Evolutionary conservation across 495 filamentous ascomycete species (phyloP), one percentile per base, ranked within the genome.

Genomic region (Physcia stellaris): DNA sequence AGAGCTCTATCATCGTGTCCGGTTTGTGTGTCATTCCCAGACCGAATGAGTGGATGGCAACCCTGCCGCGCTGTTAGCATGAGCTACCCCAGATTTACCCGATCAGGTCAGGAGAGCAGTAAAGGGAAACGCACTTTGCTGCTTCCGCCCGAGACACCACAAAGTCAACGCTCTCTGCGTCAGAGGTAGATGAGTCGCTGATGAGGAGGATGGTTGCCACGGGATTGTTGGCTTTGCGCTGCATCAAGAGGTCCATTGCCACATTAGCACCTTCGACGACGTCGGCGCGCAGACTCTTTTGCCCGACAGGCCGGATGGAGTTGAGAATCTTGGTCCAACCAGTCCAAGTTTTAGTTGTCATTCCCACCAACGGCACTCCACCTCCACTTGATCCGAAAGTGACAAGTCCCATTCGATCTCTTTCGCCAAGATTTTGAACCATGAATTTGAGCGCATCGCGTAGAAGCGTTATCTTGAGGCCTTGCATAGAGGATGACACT

Each of bases 221-320:
- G 3, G 90, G 90, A 52, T 99, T 99, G 56, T 80, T 86, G 45
- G 86, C 83, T 59, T 94, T 94, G 45, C 90, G 79, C 55, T 94
- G 85, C 90, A 99, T 99, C 31, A 99, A 69, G 28, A 99, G 65
- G 55, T 99, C 90, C 90, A 99, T 96, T 31, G 90, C 90, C 30
- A 96, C 86, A 53, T 99, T 99, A 24, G 90, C 88, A 39, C 90
- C 90, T 49, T 99, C 90, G 4, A 99, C 90, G 3, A 95, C 90
- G 59, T 99, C 90, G 3, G 88, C 87, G 13, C 92, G 81, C 47
- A 94, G 76, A 53, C 83, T 95, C 68, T 95, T 96, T 59, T 95
- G 90, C 28, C 87, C 88, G 9, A 93, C 85, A 1, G 92, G 86
- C 32, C 88, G 79, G 44, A 96, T 88, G 2, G 85, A 90, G 33